A percentile compares a stretch with the other conserved stretches of the same genome.
Evolutionary conservation across 202 grass and related monocot species (phyloP).

Genomic region (Thinopyrum obtusiflorum): DNA sequence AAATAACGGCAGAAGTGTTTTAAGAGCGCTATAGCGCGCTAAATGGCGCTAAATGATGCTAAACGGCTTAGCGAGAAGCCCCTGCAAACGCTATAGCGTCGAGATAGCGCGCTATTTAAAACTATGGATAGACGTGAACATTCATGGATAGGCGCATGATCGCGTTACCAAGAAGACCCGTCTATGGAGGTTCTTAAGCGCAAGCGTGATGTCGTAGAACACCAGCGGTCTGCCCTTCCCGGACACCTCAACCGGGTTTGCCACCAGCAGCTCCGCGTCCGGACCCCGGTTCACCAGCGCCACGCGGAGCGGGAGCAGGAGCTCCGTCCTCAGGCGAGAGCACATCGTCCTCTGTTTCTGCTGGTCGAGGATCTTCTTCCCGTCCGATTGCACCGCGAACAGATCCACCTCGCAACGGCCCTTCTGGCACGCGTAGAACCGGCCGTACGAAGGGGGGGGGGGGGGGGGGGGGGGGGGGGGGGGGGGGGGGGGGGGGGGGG

Average conservation of each 20-base stretch:
- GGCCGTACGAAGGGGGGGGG: conserved; percentile 67
- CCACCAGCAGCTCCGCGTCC: conserved; percentile 66
- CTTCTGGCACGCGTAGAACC: conserved; percentile 63
- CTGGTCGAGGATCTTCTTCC: conserved; percentile 67
- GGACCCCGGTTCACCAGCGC: conserved; percentile 59
- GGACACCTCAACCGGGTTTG: conserved; percentile 68
- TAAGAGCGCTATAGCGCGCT: no score
- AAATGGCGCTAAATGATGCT: no score
- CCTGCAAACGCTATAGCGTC: no score
- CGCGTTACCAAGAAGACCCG: conserved; percentile 67
- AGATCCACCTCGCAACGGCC: conserved; percentile 65
- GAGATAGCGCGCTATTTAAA: no score
- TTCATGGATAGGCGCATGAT: no score
- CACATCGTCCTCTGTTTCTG: conserved; percentile 49
- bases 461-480: no score
- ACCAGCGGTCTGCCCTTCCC: conserved; percentile 70
- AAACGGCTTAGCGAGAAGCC: no score
- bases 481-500: no score
- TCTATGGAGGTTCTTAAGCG: conserved; percentile 65
- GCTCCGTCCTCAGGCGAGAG: conserved; percentile 48
- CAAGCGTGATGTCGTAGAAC: conserved; percentile 77
- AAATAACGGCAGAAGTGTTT: no score
- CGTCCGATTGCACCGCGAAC: conserved; percentile 68
- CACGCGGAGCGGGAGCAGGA: conserved; percentile 49
- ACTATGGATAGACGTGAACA: no score